A percentile compares a stretch with the other conserved stretches of the same genome.
Evolutionary conservation across 208 protist species (phyloP).

Genomic region (Crithidia thermophila): DNA sequence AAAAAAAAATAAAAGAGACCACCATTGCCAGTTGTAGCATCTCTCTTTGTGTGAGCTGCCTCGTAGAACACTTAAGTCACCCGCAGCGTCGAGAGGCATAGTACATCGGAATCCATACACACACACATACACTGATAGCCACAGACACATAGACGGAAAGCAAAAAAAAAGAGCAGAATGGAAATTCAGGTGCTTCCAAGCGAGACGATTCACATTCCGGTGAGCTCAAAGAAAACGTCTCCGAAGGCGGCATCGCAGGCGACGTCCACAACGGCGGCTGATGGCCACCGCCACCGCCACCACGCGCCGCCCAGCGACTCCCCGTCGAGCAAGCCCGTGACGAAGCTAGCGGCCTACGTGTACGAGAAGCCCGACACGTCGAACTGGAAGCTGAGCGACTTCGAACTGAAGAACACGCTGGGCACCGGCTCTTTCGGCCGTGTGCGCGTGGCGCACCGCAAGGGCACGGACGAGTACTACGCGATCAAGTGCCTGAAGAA

Average conservation of each 20-base stretch:
- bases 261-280: background rate
- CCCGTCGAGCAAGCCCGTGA: too few species aligned
- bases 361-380: constrained; percentile 79
- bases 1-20: too few species aligned
- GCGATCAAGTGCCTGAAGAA: constrained; percentile 93
- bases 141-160: too few species aligned
- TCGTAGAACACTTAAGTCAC: too few species aligned
- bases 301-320: background rate
- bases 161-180: too few species aligned
- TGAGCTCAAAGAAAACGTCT: background rate
- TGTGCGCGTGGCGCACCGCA: constrained; percentile 89
- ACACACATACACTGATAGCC: background rate
- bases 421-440: constrained; percentile 94
- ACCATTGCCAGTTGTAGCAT: too few species aligned
- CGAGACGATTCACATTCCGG: constrained; percentile 5
- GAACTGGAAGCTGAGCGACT: constrained; percentile 81
- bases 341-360: too few species aligned
- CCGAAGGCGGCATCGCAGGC: background rate
- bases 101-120: background rate
- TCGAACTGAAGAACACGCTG: constrained; percentile 87
- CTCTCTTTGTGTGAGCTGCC: too few species aligned
- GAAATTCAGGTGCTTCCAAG: background rate
- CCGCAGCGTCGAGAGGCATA: too few species aligned
- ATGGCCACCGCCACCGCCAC: background rate
- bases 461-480: constrained; percentile 83